A percentile compares a stretch with the other conserved stretches of the same genome.
Conservation (phyloP, 371 early-diverging fungal genomes). For the Apophysomyces ossiformis region DNA sequence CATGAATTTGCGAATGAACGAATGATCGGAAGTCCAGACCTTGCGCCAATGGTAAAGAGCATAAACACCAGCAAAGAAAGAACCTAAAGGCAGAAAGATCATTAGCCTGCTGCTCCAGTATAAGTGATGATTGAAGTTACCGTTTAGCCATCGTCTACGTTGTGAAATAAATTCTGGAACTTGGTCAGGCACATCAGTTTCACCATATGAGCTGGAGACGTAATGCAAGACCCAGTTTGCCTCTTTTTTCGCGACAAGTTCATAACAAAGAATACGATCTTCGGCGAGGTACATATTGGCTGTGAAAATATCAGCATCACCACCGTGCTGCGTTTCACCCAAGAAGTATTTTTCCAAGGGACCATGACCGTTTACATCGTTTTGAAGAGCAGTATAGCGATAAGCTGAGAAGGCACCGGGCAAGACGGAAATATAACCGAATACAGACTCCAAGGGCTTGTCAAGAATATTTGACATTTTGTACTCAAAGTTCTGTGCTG, state of each 20-base stretch:
- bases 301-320: conserved; percentile 68
- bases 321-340: conserved; percentile 89
- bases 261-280: conserved; percentile 90
- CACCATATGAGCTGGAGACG: conserved; percentile 74
- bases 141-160: conserved; percentile 13
- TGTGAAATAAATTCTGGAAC: conserved; percentile 86
- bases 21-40: conserved; percentile 76
- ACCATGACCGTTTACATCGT: conserved; percentile 66
- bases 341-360: conserved; percentile 92
- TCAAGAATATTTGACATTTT: conserved; percentile 97
- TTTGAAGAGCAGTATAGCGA: conserved; percentile 86
- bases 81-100: conserved; percentile 52
- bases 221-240: conserved; percentile 72
- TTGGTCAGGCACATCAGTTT: conserved; percentile 86
- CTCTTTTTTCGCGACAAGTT: conserved; percentile 78
- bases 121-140: conserved; percentile 2
- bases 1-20: conserved; percentile 61
- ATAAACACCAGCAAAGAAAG: conserved; percentile 93
- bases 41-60: conserved; percentile 79
- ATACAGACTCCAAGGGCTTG: conserved; percentile 95
- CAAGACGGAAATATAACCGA: conserved; percentile 96
- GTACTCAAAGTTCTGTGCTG: conserved; percentile 95
- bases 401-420: conserved; percentile 98
- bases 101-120: background rate
- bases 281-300: conserved; percentile 85